Evolutionary conservation across 139 green algal species (phyloP), one percentile per base, ranked within the genome.

Genomic region (Picochlorum sp.): DNA sequence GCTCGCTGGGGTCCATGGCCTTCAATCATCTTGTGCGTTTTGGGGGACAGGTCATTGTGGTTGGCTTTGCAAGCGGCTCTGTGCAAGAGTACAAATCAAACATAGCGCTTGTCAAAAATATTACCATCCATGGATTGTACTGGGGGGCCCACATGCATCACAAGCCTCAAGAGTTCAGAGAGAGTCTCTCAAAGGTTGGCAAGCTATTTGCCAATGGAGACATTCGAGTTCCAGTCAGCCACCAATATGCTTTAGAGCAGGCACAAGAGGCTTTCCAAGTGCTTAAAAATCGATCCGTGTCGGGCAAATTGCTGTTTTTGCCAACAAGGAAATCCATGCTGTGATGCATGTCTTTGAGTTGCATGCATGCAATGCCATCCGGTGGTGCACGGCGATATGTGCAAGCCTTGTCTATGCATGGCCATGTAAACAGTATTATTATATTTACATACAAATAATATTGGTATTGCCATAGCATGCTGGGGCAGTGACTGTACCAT

Each of bases 81-180:
- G 88, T 95, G 14, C 87, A 86, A 13, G 74, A 66, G 49, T 76
- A 92, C 23, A 56, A 77, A n/a, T 71, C 86, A 30, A 95, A 95
- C 78, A 77, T 93, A 20, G 70, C 82, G 8, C 74, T 92, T 51
- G 88, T 95, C 0, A 95, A 95, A 77, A 95, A 95, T 70, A 65
- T 83, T 15, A 95, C 87, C 6, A 45, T 87, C 38, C 85, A 89
- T 67, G 87, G 87, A 18, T 30, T 92, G 16, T 95, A 87, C 59
- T 92, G 86, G 86, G 86, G 86, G 21, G 73, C 54, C 31, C 89
- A 92, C 77, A 72, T 86, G 68, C 4, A 41, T 55, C 41, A 86
- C 31, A 11, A 72, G 11, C 87, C 86, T 1, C 52, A 60, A 1
- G 57, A 86, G 37, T 80, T 94, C 56, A 69, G 61, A 18, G 54